phyloP scores from a whole-genome alignment of 2,329 filamentous ascomycete species.

The Penicillium sp. region DNA sequence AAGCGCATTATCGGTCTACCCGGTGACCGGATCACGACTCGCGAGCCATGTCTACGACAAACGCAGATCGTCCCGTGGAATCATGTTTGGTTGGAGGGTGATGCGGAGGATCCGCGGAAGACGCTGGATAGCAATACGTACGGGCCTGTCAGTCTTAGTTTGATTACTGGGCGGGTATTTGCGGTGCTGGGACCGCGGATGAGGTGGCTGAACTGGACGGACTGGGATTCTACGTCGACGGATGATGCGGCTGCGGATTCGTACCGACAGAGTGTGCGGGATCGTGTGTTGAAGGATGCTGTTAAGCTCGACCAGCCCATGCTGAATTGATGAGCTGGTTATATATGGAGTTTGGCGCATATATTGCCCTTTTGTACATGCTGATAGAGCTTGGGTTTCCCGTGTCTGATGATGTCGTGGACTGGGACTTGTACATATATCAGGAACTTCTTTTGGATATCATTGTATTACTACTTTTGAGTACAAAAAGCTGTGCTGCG shows the following conservation, averaged over 20 bases:
- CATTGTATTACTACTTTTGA: slow-evolving; percentile 21
- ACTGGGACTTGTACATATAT: slow-evolving; percentile 14
- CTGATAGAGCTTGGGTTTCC: slow-evolving; percentile 9
- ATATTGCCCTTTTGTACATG: background rate
- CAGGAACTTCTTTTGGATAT: slow-evolving; percentile 5
- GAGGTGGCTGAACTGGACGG: slow-evolving; percentile 38
- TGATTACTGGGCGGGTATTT: slow-evolving; percentile 74
- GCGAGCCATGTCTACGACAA: slow-evolving; percentile 57
- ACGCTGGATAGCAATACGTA: slow-evolving; percentile 86
- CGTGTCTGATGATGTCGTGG: background rate
- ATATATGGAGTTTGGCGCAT: background rate
- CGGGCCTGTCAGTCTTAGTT: slow-evolving; percentile 72
- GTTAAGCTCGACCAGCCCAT: slow-evolving; percentile 36
- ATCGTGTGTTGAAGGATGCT: slow-evolving; percentile 40
- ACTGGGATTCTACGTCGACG: slow-evolving; percentile 29
- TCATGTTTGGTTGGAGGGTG: slow-evolving; percentile 94
- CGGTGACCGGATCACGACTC: slow-evolving; percentile 72
- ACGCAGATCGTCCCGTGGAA: slow-evolving; percentile 68
- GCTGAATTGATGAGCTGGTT: slow-evolving; percentile 16
- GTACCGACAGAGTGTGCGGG: slow-evolving; percentile 38
- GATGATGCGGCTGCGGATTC: slow-evolving; percentile 25
- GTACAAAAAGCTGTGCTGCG: background rate
- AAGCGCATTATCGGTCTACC: slow-evolving; percentile 82
- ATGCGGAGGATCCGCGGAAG: slow-evolving; percentile 65
- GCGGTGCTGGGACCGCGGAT: slow-evolving; percentile 66